Conservation (phyloP, 495 filamentous ascomycete genomes). For the Umbilicaria muhlenbergii region DNA sequence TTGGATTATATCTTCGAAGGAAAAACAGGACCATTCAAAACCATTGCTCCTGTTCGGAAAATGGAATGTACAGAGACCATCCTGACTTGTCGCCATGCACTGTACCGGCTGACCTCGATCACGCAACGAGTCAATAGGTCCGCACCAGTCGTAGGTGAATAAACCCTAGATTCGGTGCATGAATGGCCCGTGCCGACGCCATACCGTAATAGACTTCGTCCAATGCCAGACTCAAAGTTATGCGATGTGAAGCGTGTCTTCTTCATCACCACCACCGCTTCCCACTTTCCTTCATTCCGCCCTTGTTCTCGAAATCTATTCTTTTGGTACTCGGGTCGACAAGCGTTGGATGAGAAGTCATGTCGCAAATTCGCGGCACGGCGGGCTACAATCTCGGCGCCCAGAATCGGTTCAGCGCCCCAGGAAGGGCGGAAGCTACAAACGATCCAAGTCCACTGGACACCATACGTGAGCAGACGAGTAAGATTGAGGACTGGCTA, state of each 20-base stretch:
- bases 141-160: too few relatives aligned
- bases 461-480: constrained; percentile 82
- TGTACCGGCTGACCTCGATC: too few relatives aligned
- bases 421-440: constrained; percentile 41
- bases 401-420: constrained; percentile 55
- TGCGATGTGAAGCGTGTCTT: constrained; percentile 7
- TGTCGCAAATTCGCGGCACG: constrained; percentile 94
- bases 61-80: too few relatives aligned
- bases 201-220: too few relatives aligned
- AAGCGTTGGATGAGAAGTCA: constrained; percentile 22
- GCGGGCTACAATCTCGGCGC: constrained; percentile 87
- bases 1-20: too few relatives aligned
- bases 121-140: too few relatives aligned
- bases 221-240: too few relatives aligned
- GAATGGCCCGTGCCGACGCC: too few relatives aligned
- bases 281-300: neutral
- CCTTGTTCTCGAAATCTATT: neutral
- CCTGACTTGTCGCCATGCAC: too few relatives aligned
- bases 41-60: too few relatives aligned
- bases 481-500: constrained; percentile 92
- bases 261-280: neutral
- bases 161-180: too few relatives aligned
- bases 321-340: neutral
- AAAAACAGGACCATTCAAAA: too few relatives aligned
- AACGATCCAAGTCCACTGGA: constrained; percentile 80